Evolutionary conservation across 2,329 filamentous ascomycete species (phyloP), one percentile per base, ranked within the genome.

Genomic region (Cyclaneusma minus): DNA sequence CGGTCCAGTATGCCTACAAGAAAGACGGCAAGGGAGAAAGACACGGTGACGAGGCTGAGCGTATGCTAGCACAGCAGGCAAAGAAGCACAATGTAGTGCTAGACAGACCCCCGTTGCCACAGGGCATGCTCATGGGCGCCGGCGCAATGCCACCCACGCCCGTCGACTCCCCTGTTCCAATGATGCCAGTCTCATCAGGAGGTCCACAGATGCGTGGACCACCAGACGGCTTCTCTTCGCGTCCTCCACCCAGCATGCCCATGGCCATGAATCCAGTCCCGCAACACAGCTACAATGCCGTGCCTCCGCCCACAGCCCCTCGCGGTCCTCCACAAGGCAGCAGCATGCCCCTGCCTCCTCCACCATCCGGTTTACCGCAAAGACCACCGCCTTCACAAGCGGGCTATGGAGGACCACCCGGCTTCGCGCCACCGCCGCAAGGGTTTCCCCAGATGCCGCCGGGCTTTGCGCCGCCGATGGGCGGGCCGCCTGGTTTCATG

Each of bases 1-100:
- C 79, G 3, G 89, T 98, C 22, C 87, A 95, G 54, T 98, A 95
- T 52, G 89, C 89, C 20, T 95, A 93, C 67, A 98, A 98, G 64
- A 95, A 95, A 56, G 89, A 98, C 45, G 89, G 89, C 40, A 93
- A 93, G 57, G 87, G 87, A 41, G 87, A 95, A 56, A 66, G 89
- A 31, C 89, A 98, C 48, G 89, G 89, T 42, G 89, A 98, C 49
- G 69, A 84, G 41, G 89, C 89, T 16, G 89, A 98, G 56, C 67
- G 89, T 45, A 79, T 83, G 59, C 68, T 98, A 24, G 89, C 89
- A 16, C 75, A 79, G 15, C 81, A 94, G 54, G 89, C 85, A 30
- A 87, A 87, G 56, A 87, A 85, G 49, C 82, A 94, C 51, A 93
- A 93, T 44, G 80, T 98, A 33, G 70, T 83, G 27, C 79, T 84